phyloP scores from a whole-genome alignment of 1,284 basidiomycete species.

The Ustilago sp. region DNA sequence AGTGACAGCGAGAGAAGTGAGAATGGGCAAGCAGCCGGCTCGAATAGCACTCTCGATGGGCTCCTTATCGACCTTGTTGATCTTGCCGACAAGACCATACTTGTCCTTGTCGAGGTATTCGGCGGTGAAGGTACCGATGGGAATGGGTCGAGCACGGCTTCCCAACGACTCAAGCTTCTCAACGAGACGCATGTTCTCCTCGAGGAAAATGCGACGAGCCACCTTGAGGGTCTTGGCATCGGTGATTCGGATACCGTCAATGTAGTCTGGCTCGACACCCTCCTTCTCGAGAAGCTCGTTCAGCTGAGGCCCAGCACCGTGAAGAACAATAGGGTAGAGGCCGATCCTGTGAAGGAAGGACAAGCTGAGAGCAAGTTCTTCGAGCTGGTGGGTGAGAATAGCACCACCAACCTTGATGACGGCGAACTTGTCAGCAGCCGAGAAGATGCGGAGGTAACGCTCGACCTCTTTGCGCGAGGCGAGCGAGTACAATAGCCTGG shows the following conservation, averaged over 20 bases:
- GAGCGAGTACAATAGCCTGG: conserved; percentile 68
- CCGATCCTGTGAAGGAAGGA: conserved; percentile 69
- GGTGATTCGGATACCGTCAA: conserved; percentile 69
- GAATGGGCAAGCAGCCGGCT: conserved; percentile 69
- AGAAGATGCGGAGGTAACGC: conserved; percentile 69
- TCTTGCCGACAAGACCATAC: conserved; percentile 69
- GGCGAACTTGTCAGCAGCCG: conserved; percentile 68
- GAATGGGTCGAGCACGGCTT: conserved; percentile 68
- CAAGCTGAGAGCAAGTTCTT: conserved; percentile 67
- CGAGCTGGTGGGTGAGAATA: conserved; percentile 68
- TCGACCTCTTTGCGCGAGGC: conserved; percentile 69
- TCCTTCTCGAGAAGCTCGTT: conserved; percentile 69
- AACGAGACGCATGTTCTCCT: conserved; percentile 68
- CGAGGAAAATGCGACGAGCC: conserved; percentile 68
- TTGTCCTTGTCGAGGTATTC: conserved; percentile 69
- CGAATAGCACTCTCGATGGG: conserved; percentile 69
- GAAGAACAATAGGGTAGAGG: conserved; percentile 68
- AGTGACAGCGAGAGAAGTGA: conserved; percentile 67
- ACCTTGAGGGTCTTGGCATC: conserved; percentile 68
- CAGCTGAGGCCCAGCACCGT: conserved; percentile 69
- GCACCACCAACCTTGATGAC: conserved; percentile 69
- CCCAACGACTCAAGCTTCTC: conserved; percentile 69
- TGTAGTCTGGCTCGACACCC: conserved; percentile 69
- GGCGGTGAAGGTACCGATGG: conserved; percentile 67
- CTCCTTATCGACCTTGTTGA: conserved; percentile 69